These are phyloP conservation scores for Yamadazyma sp. DNA, from an alignment of 1,139 yeast species.

Conservation along the genomic window DNA sequence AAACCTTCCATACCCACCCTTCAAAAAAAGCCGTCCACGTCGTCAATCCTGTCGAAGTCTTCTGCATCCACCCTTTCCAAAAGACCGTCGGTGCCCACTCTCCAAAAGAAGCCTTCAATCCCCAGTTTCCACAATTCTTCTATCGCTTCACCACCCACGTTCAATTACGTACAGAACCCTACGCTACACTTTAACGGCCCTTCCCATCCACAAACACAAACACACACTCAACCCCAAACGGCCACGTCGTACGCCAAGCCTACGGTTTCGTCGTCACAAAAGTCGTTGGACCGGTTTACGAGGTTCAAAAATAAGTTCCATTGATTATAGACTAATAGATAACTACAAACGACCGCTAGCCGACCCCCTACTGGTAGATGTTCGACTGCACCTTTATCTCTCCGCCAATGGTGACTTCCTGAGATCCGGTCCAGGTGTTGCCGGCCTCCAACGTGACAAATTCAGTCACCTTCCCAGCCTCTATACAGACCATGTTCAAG, in stretches of 20 bases:
- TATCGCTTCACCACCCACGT: conserved; percentile 3
- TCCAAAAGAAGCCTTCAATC: conserved; percentile 9
- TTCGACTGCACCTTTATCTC: conserved; percentile 46
- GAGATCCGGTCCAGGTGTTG: conserved; percentile 60
- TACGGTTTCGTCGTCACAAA: conserved; percentile 48
- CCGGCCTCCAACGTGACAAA: conserved; percentile 66
- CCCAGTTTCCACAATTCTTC: conserved; percentile 11
- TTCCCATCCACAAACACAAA: background rate
- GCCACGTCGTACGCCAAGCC: conserved; percentile 35
- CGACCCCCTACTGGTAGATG: conserved; percentile 27
- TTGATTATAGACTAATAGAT: conserved; percentile 8
- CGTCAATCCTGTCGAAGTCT: conserved; percentile 2
- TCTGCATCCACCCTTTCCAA: background rate
- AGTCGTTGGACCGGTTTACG: conserved; percentile 31
- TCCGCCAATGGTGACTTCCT: conserved; percentile 37
- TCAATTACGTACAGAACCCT: conserved; percentile 10
- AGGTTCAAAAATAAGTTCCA: conserved; percentile 30
- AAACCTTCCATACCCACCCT: conserved; percentile 5
- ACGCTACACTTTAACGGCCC: conserved; percentile 7
- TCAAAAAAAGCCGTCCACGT: conserved; percentile 3
- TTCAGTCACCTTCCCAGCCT: conserved; percentile 83
- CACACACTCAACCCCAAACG: background rate
- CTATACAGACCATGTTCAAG: conserved; percentile 87
- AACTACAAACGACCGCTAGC: too few relatives aligned
- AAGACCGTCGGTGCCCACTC: conserved; percentile 9